Percentiles rank a stretch among this genome's conserved stretches.
phyloP scores from a whole-genome alignment of 208 protist genomes.

The Vickermania ingenoplastis region DNA sequence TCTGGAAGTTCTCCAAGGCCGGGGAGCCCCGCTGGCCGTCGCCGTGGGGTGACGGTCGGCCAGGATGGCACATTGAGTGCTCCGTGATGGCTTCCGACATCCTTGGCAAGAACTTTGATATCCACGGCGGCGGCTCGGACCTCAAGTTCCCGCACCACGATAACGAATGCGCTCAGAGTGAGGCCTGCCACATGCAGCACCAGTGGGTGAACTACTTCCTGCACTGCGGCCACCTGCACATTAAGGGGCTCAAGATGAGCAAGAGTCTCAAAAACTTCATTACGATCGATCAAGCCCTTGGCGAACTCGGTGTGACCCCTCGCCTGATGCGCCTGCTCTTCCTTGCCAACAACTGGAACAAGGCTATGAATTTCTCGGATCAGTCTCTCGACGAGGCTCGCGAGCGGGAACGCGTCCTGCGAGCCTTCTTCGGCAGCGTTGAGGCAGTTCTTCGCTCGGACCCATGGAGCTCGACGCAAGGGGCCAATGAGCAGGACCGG shows the following conservation, averaged over 20 bases:
- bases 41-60: conserved; percentile 92
- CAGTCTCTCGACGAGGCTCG: conserved; percentile 83
- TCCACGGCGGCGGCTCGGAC: conserved; percentile 97
- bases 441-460: conserved; percentile 47
- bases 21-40: conserved; percentile 93
- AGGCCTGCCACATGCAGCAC: conserved; percentile 70
- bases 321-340: conserved; percentile 93
- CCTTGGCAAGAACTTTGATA: conserved; percentile 91
- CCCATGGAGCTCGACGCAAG: conserved; percentile 25
- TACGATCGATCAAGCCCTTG: conserved; percentile 90
- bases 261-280: conserved; percentile 99
- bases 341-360: conserved; percentile 86
- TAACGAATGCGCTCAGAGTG: conserved; percentile 98
- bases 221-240: conserved; percentile 96
- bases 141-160: conserved; percentile 99
- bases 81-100: conserved; percentile 96
- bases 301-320: conserved; percentile 60
- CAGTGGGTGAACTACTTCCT: conserved; percentile 99
- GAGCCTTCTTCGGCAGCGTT: conserved; percentile 79
- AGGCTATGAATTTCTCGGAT: conserved; percentile 90
- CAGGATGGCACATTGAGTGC: conserved; percentile 99
- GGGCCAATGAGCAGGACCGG: conserved; percentile 39
- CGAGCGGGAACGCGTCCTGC: conserved; percentile 69
- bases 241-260: conserved; percentile 98
- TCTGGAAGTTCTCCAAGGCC: conserved; percentile 96